phyloP scores from a whole-genome alignment of 176 grass and related monocot species.

The Stipa capillata region DNA sequence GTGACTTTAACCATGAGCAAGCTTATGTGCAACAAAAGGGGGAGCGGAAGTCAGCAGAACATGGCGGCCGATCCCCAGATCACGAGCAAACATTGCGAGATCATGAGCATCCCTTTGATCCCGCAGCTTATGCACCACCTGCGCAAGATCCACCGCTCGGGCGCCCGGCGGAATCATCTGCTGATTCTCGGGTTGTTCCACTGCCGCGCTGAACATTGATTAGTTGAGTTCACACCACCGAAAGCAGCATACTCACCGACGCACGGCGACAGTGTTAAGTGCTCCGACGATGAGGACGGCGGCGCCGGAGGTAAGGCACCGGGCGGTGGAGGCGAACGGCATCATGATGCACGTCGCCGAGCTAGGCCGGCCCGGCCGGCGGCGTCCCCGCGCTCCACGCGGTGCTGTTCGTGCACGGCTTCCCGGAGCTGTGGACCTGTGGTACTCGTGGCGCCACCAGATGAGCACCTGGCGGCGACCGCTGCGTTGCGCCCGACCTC shows the following conservation, averaged over 20 bases:
- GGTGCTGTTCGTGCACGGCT: conserved; percentile 73
- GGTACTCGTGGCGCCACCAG: conserved; percentile 86
- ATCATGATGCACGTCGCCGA: conserved; percentile 74
- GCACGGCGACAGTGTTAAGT: not conserved
- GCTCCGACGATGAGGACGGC: not conserved
- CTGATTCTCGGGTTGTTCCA: too few relatives aligned
- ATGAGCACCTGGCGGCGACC: conserved; percentile 55
- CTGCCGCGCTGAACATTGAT: too few relatives aligned
- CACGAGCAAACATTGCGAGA: too few relatives aligned
- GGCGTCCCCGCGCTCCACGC: not conserved
- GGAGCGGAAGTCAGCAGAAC: too few relatives aligned
- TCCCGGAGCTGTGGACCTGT: conserved; percentile 83
- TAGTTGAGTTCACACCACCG: not conserved
- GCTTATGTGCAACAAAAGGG: too few relatives aligned
- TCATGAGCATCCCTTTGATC: too few relatives aligned
- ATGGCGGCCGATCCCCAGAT: too few relatives aligned
- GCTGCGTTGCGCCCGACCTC: conserved; percentile 65
- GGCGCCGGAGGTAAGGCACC: conserved; percentile 34
- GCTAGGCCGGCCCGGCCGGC: conserved; percentile 38
- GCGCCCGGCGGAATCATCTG: too few relatives aligned
- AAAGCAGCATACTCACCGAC: too few relatives aligned
- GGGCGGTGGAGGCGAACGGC: conserved; percentile 49
- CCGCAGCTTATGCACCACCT: too few relatives aligned
- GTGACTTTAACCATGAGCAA: too few relatives aligned
- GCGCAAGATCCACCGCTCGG: too few relatives aligned